phyloP scores from a whole-genome alignment of 208 protist genomes.

The Acanthamoeba healyi region DNA sequence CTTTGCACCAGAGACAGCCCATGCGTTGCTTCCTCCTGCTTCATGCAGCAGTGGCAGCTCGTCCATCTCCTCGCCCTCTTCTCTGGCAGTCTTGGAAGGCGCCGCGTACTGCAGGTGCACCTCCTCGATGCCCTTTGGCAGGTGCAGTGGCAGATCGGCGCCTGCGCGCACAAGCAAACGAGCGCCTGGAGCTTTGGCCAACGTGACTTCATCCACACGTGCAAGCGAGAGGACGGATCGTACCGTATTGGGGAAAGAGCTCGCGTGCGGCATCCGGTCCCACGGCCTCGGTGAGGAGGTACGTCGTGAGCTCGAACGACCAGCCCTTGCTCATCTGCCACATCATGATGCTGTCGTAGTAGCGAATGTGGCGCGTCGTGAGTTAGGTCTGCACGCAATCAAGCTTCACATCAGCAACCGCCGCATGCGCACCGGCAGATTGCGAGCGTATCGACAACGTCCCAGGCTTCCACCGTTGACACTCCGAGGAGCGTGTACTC shows the following conservation, averaged over 20 bases:
- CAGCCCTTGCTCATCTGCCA: constrained; percentile 54
- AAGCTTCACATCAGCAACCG: too few species aligned
- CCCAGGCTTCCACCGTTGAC: background rate
- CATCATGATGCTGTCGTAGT: background rate
- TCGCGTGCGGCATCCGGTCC: background rate
- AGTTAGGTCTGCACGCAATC: too few species aligned
- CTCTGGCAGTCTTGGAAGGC: background rate
- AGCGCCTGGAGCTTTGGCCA: background rate
- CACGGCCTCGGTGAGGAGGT: constrained; percentile 22
- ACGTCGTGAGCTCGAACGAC: background rate
- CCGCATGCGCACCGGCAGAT: background rate
- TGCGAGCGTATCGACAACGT: background rate
- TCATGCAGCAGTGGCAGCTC: background rate
- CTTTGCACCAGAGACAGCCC: background rate
- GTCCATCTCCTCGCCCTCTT: background rate
- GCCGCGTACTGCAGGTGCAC: background rate
- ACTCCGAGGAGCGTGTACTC: constrained; percentile 7
- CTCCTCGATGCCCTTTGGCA: background rate
- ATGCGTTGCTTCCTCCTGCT: constrained; percentile 33
- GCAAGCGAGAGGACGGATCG: too few species aligned
- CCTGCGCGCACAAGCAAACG: background rate
- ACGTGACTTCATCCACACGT: too few species aligned
- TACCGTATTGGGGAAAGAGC: constrained; percentile 2
- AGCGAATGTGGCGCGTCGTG: too few species aligned
- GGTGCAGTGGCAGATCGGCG: background rate